Conservation (phyloP, 192 early-diverging fungal genomes). For the Linnemannia elongata region DNA sequence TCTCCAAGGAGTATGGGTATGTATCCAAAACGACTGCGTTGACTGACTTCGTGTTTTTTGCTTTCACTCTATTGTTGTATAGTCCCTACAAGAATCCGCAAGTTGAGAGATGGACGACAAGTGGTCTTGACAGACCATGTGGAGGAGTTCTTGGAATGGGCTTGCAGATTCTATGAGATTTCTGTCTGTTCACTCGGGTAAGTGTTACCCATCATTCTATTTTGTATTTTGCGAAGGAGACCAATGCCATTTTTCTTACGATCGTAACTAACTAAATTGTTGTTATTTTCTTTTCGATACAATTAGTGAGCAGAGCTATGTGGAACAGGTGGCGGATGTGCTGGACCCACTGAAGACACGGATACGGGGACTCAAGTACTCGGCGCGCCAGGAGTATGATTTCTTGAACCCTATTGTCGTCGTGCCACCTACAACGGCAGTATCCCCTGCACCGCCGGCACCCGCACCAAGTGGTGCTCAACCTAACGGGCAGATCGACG, state of each 20-base stretch:
- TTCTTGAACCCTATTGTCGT: constrained; percentile 57
- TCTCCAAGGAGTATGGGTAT: too few species aligned
- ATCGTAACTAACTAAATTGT: background rate
- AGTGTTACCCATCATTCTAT: background rate
- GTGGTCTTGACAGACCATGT: constrained; percentile 76
- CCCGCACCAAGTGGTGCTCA: background rate
- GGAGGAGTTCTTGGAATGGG: constrained; percentile 83
- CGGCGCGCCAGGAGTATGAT: constrained; percentile 77
- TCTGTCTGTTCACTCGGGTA: constrained; percentile 80
- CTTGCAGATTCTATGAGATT: constrained; percentile 75
- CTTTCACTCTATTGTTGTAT: background rate
- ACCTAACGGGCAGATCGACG: too few species aligned
- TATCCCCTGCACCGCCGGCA: background rate
- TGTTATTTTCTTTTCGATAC: constrained; percentile 4
- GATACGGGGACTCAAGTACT: constrained; percentile 74
- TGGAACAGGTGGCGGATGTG: constrained; percentile 75
- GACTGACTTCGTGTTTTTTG: background rate
- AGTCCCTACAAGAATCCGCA: constrained; percentile 73
- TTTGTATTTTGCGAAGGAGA: background rate
- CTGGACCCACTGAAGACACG: constrained; percentile 71
- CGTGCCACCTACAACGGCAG: constrained; percentile 19
- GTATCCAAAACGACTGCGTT: background rate
- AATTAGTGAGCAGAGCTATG: constrained; percentile 77
- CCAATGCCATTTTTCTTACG: background rate
- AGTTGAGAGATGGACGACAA: constrained; percentile 70